These are phyloP conservation scores for Tylopilus balloui DNA, from an alignment of 768 basidiomycete genomes.

Conservation along the genomic window DNA sequence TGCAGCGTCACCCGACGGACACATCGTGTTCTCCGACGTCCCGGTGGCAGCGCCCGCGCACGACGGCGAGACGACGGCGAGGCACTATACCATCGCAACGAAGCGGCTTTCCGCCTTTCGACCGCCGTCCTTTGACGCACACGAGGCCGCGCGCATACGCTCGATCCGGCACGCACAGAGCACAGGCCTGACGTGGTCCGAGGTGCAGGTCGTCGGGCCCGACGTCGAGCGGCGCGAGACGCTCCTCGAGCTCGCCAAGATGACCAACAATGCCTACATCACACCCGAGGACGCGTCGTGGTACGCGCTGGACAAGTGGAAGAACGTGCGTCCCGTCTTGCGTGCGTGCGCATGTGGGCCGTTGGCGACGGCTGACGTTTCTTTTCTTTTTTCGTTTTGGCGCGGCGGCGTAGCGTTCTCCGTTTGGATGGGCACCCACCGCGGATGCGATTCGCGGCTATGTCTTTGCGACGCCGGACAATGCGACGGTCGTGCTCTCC, in stretches of 20 bases:
- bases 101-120: slow-evolving; percentile 37
- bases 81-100: slow-evolving; percentile 40
- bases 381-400: too few species aligned
- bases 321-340: slow-evolving; percentile 34
- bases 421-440: slow-evolving; percentile 90
- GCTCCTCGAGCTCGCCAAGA: slow-evolving; percentile 82
- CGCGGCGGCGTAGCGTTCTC: slow-evolving; percentile 35
- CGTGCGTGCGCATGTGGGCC: too few species aligned
- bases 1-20: slow-evolving; percentile 45
- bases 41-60: slow-evolving; percentile 12
- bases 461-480: slow-evolving; percentile 81
- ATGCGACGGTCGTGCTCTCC: slow-evolving; percentile 77
- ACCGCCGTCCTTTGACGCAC: slow-evolving; percentile 46
- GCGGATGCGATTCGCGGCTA: slow-evolving; percentile 88
- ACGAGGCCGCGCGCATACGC: slow-evolving; percentile 40
- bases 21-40: slow-evolving; percentile 54
- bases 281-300: slow-evolving; percentile 57
- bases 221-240: slow-evolving; percentile 74
- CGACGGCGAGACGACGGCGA: slow-evolving; percentile 17
- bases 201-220: slow-evolving; percentile 65
- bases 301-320: slow-evolving; percentile 77
- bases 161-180: slow-evolving; percentile 46
- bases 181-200: slow-evolving; percentile 59
- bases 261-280: slow-evolving; percentile 91
- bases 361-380: not conserved